Evolutionary conservation across 305 asterid species (phyloP), one percentile per base, ranked within the genome.

Genomic region (Euphrasia arctica): DNA sequence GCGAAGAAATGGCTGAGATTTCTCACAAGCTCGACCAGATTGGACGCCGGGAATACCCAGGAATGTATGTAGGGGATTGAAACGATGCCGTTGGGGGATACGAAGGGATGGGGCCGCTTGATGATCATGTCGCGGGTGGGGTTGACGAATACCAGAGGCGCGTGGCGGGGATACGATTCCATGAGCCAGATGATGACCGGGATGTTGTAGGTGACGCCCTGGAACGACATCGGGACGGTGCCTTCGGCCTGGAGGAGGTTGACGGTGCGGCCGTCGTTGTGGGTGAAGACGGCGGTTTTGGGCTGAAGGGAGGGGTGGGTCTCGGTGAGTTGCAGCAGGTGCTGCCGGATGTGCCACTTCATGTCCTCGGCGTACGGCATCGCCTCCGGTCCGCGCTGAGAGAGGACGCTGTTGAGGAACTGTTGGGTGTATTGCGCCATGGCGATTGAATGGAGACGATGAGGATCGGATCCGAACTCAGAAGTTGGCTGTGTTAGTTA

Each of bases 191-290:
- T 84, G 54, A 85, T 66, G 39, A 90, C 81, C 1, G 98, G 98
- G 63, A 93, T 88, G 71, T 92, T 92, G 83, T 92, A 92, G 39
- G 92, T 82, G 66, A 81, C 85, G 45, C 80, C 78, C 10, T 83
- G 87, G 73, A 69, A 89, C 41, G 77, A 39, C 91, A 90, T 88
- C 60, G 97, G 98, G 58, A 86, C 80, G 41, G 97, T 90, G 51
- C 98, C 97, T 54, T 87, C 86, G 34, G 91, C 90, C 64, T 92
- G 97, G 59, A 92, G 91, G 70, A 92, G 90, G 68, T 80, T 84
- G 68, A 88, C 90, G 47, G 94, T 69, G 45, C 96, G 81, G 76
- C 98, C 98, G 68, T 92, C 96, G 94, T 90, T 92, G 84, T 92
- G 98, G 39, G 96, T 92, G 77, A 83, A 92, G 34, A 79, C 83